Evolutionary conservation across 768 basidiomycete species (phyloP).

Genomic region (Candolleomyces aberdarensis): DNA sequence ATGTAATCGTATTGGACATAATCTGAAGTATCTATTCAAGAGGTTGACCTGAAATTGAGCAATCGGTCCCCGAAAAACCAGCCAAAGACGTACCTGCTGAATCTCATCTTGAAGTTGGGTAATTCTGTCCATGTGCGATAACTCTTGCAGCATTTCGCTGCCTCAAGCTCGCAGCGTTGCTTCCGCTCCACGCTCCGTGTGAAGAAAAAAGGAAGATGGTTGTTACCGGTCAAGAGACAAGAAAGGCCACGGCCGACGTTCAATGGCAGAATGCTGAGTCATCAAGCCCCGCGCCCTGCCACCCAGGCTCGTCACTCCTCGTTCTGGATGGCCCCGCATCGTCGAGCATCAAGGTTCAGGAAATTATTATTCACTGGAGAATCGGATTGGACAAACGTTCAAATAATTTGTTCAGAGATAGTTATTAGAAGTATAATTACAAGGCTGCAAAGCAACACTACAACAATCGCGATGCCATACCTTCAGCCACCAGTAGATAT

Average conservation of each 20-base stretch:
- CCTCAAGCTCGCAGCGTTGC: conserved; percentile 9
- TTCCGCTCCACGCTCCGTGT: background rate
- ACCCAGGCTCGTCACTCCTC: no score
- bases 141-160: conserved; percentile 89
- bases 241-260: background rate
- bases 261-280: no score
- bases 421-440: no score
- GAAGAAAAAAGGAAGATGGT: background rate
- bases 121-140: conserved; percentile 93
- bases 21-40: conserved; percentile 70
- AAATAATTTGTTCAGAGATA: no score
- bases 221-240: background rate
- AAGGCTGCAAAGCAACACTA: no score
- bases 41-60: background rate
- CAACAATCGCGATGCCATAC: background rate
- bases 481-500: background rate
- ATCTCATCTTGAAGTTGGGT: conserved; percentile 95
- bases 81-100: conserved; percentile 57
- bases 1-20: conserved; percentile 80
- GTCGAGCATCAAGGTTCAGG: no score
- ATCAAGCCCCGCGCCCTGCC: no score
- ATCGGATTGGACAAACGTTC: no score
- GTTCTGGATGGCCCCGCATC: no score
- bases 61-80: background rate
- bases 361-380: no score